Conservation (phyloP, 1,284 basidiomycete species). For the Peniophora sp. region DNA sequence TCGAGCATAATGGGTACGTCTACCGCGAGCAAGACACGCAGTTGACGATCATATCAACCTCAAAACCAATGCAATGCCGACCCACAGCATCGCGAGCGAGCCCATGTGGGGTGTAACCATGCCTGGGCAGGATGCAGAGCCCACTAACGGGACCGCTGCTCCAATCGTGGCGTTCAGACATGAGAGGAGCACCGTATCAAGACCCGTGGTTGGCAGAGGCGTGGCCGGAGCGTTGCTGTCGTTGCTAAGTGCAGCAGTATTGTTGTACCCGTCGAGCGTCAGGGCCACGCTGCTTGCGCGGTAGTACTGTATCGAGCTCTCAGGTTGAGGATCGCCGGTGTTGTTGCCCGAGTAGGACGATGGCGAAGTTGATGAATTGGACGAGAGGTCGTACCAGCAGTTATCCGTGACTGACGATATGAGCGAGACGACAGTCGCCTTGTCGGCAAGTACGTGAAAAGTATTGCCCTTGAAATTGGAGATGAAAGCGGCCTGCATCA, state of each 20-base stretch:
- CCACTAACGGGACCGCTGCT: constrained; percentile 31
- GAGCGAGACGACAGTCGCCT: constrained; percentile 42
- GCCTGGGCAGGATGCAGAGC: no score
- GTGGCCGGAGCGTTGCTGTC: constrained; percentile 36
- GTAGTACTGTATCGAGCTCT: constrained; percentile 52
- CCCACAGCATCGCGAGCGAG: no score
- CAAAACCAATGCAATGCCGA: no score
- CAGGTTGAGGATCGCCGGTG: constrained; percentile 31
- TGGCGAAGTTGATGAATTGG: constrained; percentile 18
- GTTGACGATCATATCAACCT: no score
- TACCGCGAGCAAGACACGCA: no score
- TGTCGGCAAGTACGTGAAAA: constrained; percentile 53
- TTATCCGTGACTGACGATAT: constrained; percentile 36
- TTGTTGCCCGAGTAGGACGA: constrained; percentile 24
- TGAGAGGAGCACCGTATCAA: constrained; percentile 37
- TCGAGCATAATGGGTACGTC: no score
- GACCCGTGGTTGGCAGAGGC: constrained; percentile 33
- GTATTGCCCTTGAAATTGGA: constrained; percentile 38
- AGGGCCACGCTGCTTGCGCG: constrained; percentile 48
- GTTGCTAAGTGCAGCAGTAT: constrained; percentile 34
- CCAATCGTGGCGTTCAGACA: constrained; percentile 57
- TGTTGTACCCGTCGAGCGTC: constrained; percentile 58
- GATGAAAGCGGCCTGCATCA: constrained; percentile 41
- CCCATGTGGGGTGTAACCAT: no score
- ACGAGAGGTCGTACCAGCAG: constrained; percentile 30